phyloP scores from a whole-genome alignment of 495 filamentous ascomycete species.

The Neurospora sp. region DNA sequence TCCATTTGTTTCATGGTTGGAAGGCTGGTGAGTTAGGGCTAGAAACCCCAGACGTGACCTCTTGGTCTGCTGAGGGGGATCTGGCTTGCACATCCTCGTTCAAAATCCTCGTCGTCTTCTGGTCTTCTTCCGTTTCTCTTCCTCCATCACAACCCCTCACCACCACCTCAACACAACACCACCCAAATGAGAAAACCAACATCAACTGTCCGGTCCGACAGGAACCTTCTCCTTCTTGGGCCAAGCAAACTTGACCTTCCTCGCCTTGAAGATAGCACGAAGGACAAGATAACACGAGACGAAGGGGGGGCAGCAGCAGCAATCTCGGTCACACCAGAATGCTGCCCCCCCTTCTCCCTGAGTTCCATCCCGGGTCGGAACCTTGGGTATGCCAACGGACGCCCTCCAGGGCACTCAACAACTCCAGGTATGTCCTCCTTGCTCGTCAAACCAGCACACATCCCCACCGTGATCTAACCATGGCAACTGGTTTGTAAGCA shows the following conservation, averaged over 20 bases:
- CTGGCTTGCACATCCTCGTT: background rate
- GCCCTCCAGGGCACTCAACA: background rate
- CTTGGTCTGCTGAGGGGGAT: background rate
- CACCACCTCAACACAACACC: background rate
- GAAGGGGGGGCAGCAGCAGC: background rate
- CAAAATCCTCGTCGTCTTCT: background rate
- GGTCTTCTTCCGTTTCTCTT: background rate
- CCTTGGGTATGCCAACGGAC: background rate
- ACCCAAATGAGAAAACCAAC: background rate
- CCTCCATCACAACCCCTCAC: background rate
- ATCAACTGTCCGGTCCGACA: background rate
- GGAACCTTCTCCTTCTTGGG: background rate
- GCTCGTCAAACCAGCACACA: background rate
- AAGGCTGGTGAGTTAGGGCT: background rate
- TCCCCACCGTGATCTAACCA: background rate
- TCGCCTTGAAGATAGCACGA: background rate
- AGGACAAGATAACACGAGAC: background rate
- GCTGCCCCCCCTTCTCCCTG: background rate
- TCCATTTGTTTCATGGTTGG: background rate
- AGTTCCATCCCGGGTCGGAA: background rate
- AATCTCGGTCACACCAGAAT: background rate
- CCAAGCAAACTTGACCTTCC: background rate
- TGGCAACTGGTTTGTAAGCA: background rate
- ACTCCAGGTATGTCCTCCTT: background rate
- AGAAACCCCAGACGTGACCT: background rate